Base-by-base conservation (phyloP, 192 early-diverging fungal species). In the Chytriomyces hyalinus region DNA sequence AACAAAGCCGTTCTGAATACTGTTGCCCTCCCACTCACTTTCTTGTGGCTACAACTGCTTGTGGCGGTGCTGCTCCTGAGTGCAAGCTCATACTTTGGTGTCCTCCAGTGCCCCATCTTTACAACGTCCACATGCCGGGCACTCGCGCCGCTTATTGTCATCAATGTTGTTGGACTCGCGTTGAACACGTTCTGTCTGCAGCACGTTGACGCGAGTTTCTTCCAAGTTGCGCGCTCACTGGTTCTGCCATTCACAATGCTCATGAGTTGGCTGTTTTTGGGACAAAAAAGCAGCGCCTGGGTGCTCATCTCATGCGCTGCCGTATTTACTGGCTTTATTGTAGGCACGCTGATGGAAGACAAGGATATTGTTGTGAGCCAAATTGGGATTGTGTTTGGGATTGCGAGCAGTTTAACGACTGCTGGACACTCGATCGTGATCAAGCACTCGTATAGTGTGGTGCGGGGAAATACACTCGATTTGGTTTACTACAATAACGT, bases 401-500 rank as follows among this genome's bases (percentile, higher is more conserved):
- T 87, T 63, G 50, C 87, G 24, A 86, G 84, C 1, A 84, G 81
- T 20, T 51, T 89, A 46, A 84, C 88, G 45, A 90, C 89, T n/a
- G 85, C 87, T 10, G 71, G 82, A 10, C 89, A 90, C 64, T 85
- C 86, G n/a, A 88, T 90, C 70, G 82, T 90, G 49, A 90, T 90
- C 81, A 89, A 89, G 70, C 80, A 73, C 65, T 81, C 77, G 13
- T 60, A 88, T 11, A 79, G 53, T 11, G 62, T 75, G 8, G 88
- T 87, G 68, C 81, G 84, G 73, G 83, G 83, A 50, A 81, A 79
- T 22, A 89, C 89, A 6, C 77, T 89, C 62, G 87, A 85, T 15
- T 73, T 90, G 6, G 88, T 89, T 28, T 90, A 86, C 79, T 89
- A 88, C 83, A 90, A 90, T 78, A 90, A 90, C 72, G 53, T 87